Evolutionary conservation across 2,329 filamentous ascomycete species (phyloP).

Genomic region (Salinomyces thailandicus): DNA sequence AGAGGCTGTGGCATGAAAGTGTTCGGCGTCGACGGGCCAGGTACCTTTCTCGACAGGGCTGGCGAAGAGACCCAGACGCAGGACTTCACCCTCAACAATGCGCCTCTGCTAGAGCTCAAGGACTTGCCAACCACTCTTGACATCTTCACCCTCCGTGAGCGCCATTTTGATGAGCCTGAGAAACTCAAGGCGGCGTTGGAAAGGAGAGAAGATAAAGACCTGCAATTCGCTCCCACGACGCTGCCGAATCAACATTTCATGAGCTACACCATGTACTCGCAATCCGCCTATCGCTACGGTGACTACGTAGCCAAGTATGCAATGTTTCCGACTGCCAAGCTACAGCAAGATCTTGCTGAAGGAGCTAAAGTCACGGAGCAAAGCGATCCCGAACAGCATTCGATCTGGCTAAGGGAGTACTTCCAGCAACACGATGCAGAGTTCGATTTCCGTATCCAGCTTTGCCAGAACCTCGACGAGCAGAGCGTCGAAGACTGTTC

Average conservation of each 20-base stretch:
- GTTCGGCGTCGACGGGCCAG: too few species aligned
- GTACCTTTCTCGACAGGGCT: too few species aligned
- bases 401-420: constrained; percentile 22
- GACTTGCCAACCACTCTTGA: too few species aligned
- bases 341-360: constrained; percentile 14
- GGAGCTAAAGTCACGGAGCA: constrained; percentile 13
- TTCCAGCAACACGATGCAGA: constrained; percentile 15
- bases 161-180: too few species aligned
- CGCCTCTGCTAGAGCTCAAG: too few species aligned
- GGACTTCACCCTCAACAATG: too few species aligned
- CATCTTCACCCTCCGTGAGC: too few species aligned
- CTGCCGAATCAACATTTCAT: constrained; percentile 31
- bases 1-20: too few species aligned
- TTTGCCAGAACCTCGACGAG: constrained; percentile 20
- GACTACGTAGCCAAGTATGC: constrained; percentile 23
- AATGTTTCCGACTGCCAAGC: constrained; percentile 16
- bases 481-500: constrained; percentile 24
- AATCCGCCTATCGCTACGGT: constrained; percentile 25
- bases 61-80: too few species aligned
- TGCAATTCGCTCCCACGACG: constrained; percentile 21
- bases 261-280: constrained; percentile 23
- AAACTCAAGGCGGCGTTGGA: constrained; percentile 17
- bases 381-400: constrained; percentile 18
- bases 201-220: constrained; percentile 24
- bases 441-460: constrained; percentile 26